Evolutionary conservation across 768 basidiomycete genomes (phyloP), one percentile per base, ranked within the genome.

Genomic region (Suillus clintonianus): DNA sequence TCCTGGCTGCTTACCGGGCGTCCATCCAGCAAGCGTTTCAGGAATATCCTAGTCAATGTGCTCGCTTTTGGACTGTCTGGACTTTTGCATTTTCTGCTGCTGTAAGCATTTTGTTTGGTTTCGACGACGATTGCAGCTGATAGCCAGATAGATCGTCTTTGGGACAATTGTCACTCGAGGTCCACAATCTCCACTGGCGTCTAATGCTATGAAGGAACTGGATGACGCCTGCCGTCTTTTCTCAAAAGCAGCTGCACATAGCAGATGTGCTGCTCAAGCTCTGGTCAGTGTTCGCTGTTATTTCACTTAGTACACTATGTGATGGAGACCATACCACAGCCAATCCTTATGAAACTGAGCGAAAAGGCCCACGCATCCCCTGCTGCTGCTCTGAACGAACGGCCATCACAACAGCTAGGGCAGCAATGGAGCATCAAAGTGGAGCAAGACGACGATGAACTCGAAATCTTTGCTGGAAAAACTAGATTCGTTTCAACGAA

Each of bases 111-210:
- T 15, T 4, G 2, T 14, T 47, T 27, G 37, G 22, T 30, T 19
- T 59, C 3, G 22, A 42, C 39, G 9, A 36, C 13, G 14, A 47
- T 17, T 24, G 27, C 57, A 10, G 30, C 60, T 70, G 48, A 69
- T 34, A 39, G n/a, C n/a, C 10, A 17, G 10, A 41, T 62, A 92
- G 90, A 82, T 91, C 13, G 88, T 93, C 17, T 89, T 93, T 68
- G 92, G 90, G 4, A 88, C 89, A 5, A 88, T 94, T 22, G 92
- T 90, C 2, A 90, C 89, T 4, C 84, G 89, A 34, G 86, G 88
- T 4, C 92, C 92, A 6, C 78, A 83, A 7, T 90, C 88, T 1
- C 85, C 88, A 0, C 72, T 93, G 14, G 92, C 91, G 0, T 74
- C 81, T 14, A 80, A 83, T 2, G 92, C 92, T 4, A 86, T 92